Percentiles rank a stretch among this genome's conserved stretches.
These are phyloP conservation scores for Solanum piurae DNA, from an alignment of 257 asterid species.

Conservation along the genomic window DNA sequence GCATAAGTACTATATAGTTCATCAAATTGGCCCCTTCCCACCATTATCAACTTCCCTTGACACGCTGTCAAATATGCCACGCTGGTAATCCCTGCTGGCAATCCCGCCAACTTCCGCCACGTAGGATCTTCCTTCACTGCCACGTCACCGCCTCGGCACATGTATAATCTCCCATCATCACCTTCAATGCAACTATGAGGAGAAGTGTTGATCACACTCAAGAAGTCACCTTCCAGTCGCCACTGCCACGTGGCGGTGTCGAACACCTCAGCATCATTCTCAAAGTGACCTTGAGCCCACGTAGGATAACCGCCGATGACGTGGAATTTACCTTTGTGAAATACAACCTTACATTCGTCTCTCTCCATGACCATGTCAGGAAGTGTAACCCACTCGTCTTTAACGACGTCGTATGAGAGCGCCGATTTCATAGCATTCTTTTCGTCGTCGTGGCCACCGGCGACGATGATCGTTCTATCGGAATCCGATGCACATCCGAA, in stretches of 20 bases:
- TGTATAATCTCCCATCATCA: background rate
- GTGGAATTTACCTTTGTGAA: slow-evolving; percentile 8
- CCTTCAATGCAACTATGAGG: background rate
- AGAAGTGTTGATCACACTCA: background rate
- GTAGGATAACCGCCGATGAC: slow-evolving; percentile 10
- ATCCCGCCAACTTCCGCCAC: background rate
- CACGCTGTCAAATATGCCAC: slow-evolving; percentile 1
- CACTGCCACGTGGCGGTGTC: background rate
- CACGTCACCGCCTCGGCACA: background rate
- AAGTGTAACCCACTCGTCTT: slow-evolving; percentile 3
- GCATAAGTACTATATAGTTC: background rate
- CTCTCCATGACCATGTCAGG: slow-evolving; percentile 12
- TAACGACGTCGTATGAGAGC: background rate
- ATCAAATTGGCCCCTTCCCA: background rate
- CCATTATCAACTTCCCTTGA: slow-evolving; percentile 2
- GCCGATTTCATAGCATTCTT: slow-evolving; percentile 1
- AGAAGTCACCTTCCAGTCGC: background rate
- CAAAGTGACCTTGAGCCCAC: slow-evolving; percentile 4
- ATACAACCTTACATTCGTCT: slow-evolving; percentile 10
- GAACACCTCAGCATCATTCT: background rate
- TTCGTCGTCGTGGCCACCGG: slow-evolving; percentile 12
- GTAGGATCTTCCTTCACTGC: background rate
- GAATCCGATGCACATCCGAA: slow-evolving; percentile 12
- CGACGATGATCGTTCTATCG: background rate
- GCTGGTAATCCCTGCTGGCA: background rate